Percentiles rank a stretch among this genome's conserved stretches.
phyloP scores from a whole-genome alignment of 352 stramenopile species.

The Phytophthora kernoviae region DNA sequence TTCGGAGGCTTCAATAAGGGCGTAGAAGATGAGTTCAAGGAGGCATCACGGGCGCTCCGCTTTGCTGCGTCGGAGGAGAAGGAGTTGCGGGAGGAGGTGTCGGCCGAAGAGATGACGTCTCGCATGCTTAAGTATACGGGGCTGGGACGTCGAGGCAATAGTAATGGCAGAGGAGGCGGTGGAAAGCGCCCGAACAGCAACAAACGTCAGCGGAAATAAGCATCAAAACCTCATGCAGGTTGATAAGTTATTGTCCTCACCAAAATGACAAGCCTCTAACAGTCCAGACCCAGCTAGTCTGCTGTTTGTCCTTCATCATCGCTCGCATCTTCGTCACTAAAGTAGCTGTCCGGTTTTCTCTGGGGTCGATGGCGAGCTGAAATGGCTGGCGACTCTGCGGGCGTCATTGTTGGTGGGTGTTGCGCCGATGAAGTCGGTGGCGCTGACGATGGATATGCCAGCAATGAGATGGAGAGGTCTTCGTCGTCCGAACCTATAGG shows the following conservation, averaged over 20 bases:
- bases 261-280: neutral
- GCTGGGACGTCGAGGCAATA: conserved; percentile 46
- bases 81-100: conserved; percentile 80
- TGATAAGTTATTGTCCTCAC: conserved; percentile 39
- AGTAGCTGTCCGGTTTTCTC: conserved; percentile 58
- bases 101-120: conserved; percentile 79
- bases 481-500: conserved; percentile 53
- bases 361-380: conserved; percentile 36
- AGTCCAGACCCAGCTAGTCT: neutral
- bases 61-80: conserved; percentile 71
- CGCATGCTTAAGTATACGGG: conserved; percentile 89
- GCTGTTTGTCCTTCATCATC: conserved; percentile 43
- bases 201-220: conserved; percentile 73
- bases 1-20: conserved; percentile 85
- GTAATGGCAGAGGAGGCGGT: conserved; percentile 18
- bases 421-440: conserved; percentile 9
- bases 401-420: neutral
- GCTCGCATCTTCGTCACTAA: conserved; percentile 80
- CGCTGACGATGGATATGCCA: conserved; percentile 58
- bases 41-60: conserved; percentile 56
- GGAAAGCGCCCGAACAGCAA: conserved; percentile 31
- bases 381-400: conserved; percentile 15
- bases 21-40: conserved; percentile 83
- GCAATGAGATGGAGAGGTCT: conserved; percentile 66
- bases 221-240: conserved; percentile 10